A percentile compares a stretch with the other conserved stretches of the same genome.
phyloP scores from a whole-genome alignment of 2,329 filamentous ascomycete genomes.

The Aspergillus pseudoviridinutans region DNA sequence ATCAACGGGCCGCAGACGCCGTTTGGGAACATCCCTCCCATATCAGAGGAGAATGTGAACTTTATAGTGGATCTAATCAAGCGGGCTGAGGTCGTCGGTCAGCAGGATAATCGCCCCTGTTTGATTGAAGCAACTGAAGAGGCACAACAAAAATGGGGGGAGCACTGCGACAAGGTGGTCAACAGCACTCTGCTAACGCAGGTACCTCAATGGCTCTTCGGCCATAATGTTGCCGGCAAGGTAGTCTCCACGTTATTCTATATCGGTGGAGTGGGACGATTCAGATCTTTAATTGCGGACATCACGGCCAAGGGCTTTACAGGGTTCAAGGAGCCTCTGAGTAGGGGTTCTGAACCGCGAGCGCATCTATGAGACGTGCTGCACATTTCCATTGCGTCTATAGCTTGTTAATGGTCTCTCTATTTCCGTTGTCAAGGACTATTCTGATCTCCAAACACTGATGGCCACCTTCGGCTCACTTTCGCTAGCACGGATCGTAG shows the following conservation, averaged over 20 bases:
- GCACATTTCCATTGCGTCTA: background rate
- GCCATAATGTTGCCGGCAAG: conserved; percentile 22
- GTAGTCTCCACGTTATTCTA: background rate
- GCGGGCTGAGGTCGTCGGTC: background rate
- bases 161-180: background rate
- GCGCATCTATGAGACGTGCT: background rate
- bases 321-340: conserved; percentile 2
- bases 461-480: background rate
- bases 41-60: conserved; percentile 30
- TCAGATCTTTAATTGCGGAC: background rate
- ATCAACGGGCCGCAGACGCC: conserved; percentile 36
- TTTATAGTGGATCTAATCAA: conserved; percentile 4
- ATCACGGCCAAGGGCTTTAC: background rate
- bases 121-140: conserved; percentile 6
- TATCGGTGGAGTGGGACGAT: conserved; percentile 5
- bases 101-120: background rate
- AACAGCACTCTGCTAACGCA: conserved; percentile 1
- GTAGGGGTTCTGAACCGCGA: background rate
- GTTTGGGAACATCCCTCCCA: conserved; percentile 30
- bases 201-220: conserved; percentile 5
- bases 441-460: background rate
- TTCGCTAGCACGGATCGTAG: background rate
- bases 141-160: conserved; percentile 3
- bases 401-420: background rate
- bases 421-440: background rate